Evolutionary conservation across 257 asterid species (phyloP), one percentile per base, ranked within the genome.

Genomic region (Handroanthus guayacan): DNA sequence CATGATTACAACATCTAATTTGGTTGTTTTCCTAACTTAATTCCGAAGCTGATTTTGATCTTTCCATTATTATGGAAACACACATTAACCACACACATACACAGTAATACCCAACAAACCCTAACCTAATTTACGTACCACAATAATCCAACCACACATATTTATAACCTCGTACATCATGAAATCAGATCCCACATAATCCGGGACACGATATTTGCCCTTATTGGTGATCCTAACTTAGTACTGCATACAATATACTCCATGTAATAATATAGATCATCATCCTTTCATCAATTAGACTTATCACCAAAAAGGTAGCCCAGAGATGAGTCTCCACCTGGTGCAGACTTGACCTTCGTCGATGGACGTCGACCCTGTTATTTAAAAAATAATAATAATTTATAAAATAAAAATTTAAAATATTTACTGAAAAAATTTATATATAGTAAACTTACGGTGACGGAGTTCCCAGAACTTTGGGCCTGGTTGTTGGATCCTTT

Each of bases 241-340:
- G 1, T 25, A 25, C 1, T 25, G 1, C 31, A 25, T 25, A 25
- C 31, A 25, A 25, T 25, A 25, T 25, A 25, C 31, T 25, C 31
- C 31, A 25, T 25, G 31, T 25, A 25, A 25, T 25, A 25, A 1
- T 25, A 25, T 1, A 4, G 14, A 34, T 7, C 12, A 25, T 9
- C 6, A 3, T 5, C 7, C 20, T 1, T 6, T 34, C 43, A 25
- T 25, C 31, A 25, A 1, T 25, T 25, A 47, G 61, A 69, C 71
- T 82, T 78, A 47, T 78, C 83, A 56, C 81, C 86, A 44, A 82
- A 82, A 69, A 82, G 56, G 76, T 82, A 82, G 54, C 86, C 81
- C 14, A 82, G 81, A 54, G 86, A 82, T 3, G 86, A 82, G 70
- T 79, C 84, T 70, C 86, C 86, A 34, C 86, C 86, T 0, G 86